Percentiles rank a stretch among this genome's conserved stretches.
phyloP scores from a whole-genome alignment of 768 basidiomycete species.

The Russula sp. region DNA sequence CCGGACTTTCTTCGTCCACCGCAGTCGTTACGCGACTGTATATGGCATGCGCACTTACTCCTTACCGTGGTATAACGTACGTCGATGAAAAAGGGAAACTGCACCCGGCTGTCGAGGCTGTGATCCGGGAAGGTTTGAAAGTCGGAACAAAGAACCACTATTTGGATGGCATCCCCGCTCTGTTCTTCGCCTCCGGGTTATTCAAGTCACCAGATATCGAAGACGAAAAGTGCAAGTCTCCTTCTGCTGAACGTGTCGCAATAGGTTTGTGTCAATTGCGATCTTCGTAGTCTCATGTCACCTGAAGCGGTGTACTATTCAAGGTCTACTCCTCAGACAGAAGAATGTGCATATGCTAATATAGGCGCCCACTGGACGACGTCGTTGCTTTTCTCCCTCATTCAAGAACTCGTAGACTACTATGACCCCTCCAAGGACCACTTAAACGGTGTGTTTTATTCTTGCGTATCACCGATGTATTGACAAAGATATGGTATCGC shows the following conservation, averaged over 20 bases:
- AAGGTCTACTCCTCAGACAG: slow-evolving; percentile 68
- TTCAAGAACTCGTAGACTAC: slow-evolving; percentile 61
- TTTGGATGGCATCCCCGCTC: slow-evolving; percentile 67
- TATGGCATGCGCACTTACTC: slow-evolving; percentile 73
- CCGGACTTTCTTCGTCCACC: slow-evolving; percentile 39
- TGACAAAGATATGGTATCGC: slow-evolving; percentile 24
- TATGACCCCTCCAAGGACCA: slow-evolving; percentile 45
- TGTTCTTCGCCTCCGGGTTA: slow-evolving; percentile 55
- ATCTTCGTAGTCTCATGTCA: not conserved
- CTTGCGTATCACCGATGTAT: slow-evolving; percentile 24
- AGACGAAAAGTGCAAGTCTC: slow-evolving; percentile 38
- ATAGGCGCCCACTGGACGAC: slow-evolving; percentile 68
- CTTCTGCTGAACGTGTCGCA: slow-evolving; percentile 53
- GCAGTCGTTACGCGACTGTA: slow-evolving; percentile 61
- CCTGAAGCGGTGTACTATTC: not conserved
- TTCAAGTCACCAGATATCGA: slow-evolving; percentile 40
- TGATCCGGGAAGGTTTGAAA: slow-evolving; percentile 82
- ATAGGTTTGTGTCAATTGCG: slow-evolving; percentile 47
- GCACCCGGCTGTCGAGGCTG: slow-evolving; percentile 58
- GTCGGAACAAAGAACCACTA: slow-evolving; percentile 75
- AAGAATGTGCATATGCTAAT: slow-evolving; percentile 56
- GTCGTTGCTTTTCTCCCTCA: slow-evolving; percentile 70
- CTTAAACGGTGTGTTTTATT: slow-evolving; percentile 45
- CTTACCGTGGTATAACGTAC: slow-evolving; percentile 60
- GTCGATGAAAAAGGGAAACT: slow-evolving; percentile 61